phyloP scores from a whole-genome alignment of 2,329 filamentous ascomycete species.

The Arthroderma sp. region DNA sequence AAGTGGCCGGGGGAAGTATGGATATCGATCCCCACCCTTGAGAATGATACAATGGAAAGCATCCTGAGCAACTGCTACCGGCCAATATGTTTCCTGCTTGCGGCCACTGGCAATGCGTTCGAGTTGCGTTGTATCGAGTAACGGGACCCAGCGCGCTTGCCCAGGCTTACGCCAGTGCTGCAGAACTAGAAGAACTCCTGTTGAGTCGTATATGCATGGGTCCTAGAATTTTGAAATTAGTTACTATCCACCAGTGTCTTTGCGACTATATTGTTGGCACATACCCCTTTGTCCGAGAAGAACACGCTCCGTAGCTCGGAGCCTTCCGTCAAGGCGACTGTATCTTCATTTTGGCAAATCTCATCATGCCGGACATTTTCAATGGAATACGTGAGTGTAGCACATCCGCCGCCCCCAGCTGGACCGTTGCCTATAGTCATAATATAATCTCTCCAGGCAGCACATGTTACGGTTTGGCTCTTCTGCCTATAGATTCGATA shows the following conservation, averaged over 20 bases:
- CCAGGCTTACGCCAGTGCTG: conserved; percentile 81
- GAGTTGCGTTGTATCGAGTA: conserved; percentile 78
- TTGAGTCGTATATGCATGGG: conserved; percentile 90
- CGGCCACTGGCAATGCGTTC: conserved; percentile 69
- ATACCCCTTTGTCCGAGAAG: conserved; percentile 79
- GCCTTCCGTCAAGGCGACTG: conserved; percentile 66
- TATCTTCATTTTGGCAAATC: conserved; percentile 87
- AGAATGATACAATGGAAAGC: conserved; percentile 98
- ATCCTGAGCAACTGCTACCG: conserved; percentile 78
- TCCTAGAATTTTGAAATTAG: conserved; percentile 41
- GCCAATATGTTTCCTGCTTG: conserved; percentile 87
- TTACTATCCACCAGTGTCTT: conserved; percentile 1
- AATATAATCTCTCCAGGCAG: conserved; percentile 92
- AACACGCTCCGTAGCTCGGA: conserved; percentile 68
- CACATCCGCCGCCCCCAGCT: conserved; percentile 61
- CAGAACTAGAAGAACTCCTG: conserved; percentile 73
- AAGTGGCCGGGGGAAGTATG: conserved; percentile 80
- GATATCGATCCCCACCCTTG: conserved; percentile 85
- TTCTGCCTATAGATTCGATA: conserved; percentile 85
- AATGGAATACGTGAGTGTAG: conserved; percentile 75
- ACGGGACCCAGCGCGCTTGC: conserved; percentile 78
- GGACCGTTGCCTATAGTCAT: conserved; percentile 89
- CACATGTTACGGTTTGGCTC: conserved; percentile 83
- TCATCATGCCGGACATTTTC: conserved; percentile 90
- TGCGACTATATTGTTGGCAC: conserved; percentile 16